Base-by-base conservation (phyloP, 2,329 filamentous ascomycete species). In the Verticillium klebahnii region DNA sequence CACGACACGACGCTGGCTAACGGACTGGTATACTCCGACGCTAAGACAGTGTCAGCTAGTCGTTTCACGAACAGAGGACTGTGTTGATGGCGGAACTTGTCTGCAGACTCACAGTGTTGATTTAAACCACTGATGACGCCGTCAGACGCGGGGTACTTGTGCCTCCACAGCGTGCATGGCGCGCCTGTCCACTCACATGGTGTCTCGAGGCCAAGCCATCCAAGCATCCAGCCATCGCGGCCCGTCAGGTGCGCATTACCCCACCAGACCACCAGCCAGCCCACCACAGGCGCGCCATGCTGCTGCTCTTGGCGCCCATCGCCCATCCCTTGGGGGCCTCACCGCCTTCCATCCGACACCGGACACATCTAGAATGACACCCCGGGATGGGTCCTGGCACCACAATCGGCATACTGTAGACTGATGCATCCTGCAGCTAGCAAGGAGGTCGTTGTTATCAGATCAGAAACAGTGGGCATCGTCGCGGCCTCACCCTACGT, bases 141-240 rank as follows among this genome's bases (percentile, higher is more conserved):
- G 55, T 57, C 55, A 57, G 34, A 23, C 55, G 25, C 54, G 54
- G 54, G 54, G 54, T 56, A 50, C 45, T 50, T 50, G n/a, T 50
- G 17, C 45, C 45, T 50, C 45, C 45, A 50, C 45, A 25, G 19
- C 11, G 45, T 23, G 19, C n/a, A 50, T 23, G n/a, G 29, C 19
- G n/a, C 23, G 45, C n/a, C 45, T 50, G 19, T 23, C 45, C 45
- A 50, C 45, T 50, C 45, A 50, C 45, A 50, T 50, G 45, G 45
- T 25, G 45, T 50, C 45, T 50, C 45, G 3, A 50, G 45, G 45
- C 45, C 45, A 50, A 50, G 45, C 29, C 45, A 23, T 50, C 19
- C 45, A 50, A n/a, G 45, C 45, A 50, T 2, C 45, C 45, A 50
- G 45, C 45, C 45, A 50, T 50, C 19, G 45, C 45, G 45, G 45